Conservation (phyloP, 345 rosid species). For the Alliaria petiolata region DNA sequence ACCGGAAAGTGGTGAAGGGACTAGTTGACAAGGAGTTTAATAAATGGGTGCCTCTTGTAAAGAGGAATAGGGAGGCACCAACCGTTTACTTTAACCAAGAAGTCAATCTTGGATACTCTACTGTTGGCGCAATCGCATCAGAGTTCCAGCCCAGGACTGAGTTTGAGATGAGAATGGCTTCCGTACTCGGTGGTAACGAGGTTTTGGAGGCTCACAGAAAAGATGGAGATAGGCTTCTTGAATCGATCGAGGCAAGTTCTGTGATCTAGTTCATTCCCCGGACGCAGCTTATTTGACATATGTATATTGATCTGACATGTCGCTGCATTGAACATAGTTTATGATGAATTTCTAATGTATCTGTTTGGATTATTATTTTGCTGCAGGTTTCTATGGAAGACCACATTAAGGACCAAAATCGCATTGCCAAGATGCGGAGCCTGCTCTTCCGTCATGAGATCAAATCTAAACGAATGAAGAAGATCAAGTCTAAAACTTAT, state of each 20-base stretch:
- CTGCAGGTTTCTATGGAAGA: slow-evolving; percentile 79
- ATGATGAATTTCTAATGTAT: not conserved
- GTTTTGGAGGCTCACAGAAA: slow-evolving; percentile 71
- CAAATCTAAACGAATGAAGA: slow-evolving; percentile 77
- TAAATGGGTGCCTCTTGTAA: slow-evolving; percentile 77
- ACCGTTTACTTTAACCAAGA: slow-evolving; percentile 71
- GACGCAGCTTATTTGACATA: not conserved
- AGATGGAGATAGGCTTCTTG: slow-evolving; percentile 87
- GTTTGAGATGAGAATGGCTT: slow-evolving; percentile 89
- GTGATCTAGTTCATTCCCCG: not conserved
- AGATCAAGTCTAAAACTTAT: slow-evolving; percentile 86
- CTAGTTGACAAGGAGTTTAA: slow-evolving; percentile 55
- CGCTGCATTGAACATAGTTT: not conserved
- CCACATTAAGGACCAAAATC: slow-evolving; percentile 49
- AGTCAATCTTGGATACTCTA: slow-evolving; percentile 66
- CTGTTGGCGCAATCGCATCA: slow-evolving; percentile 91
- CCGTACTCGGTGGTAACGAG: slow-evolving; percentile 54
- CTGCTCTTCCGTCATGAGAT: slow-evolving; percentile 87
- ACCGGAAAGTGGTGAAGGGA: slow-evolving; percentile 63
- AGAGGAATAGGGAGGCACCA: slow-evolving; percentile 87
- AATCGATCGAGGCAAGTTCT: slow-evolving; percentile 66
- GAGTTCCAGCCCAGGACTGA: slow-evolving; percentile 88
- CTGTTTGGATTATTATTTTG: not conserved
- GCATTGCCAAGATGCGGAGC: slow-evolving; percentile 78
- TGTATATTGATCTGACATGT: not conserved